These are phyloP conservation scores for Ligustrum vulgare DNA, from an alignment of 257 asterid genomes.

Conservation along the genomic window DNA sequence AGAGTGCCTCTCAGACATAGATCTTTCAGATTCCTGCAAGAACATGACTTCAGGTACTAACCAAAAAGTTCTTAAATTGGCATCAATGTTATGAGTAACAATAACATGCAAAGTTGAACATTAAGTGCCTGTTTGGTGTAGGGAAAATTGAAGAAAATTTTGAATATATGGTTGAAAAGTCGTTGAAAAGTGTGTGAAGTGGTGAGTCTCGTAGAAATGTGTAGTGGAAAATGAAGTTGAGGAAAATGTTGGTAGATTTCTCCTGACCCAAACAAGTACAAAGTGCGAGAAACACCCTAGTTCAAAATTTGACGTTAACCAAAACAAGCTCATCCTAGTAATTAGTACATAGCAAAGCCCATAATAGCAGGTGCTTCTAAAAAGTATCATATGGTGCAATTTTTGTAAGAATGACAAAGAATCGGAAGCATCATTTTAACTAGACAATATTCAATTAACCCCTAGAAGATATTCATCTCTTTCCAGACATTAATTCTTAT, in stretches of 20 bases:
- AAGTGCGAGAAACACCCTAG: background rate
- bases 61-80: background rate
- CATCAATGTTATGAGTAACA: background rate
- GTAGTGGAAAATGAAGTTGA: too few relatives aligned
- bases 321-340: background rate
- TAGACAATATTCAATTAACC: background rate
- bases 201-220: too few relatives aligned
- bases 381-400: background rate
- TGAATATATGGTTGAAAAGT: too few relatives aligned
- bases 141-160: too few relatives aligned
- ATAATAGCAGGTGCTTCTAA: background rate
- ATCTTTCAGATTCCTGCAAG: slow-evolving; percentile 73
- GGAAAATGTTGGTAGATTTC: too few relatives aligned
- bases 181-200: too few relatives aligned
- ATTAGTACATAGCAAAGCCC: background rate
- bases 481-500: background rate
- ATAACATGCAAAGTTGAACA: background rate
- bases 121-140: too few relatives aligned
- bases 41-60: background rate
- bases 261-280: too few relatives aligned
- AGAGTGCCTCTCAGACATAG: slow-evolving; percentile 65
- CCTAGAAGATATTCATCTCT: background rate
- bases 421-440: background rate
- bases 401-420: background rate
- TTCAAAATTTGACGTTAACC: background rate